Percentiles rank a stretch among this genome's conserved stretches.
Evolutionary conservation across 805 yeast genomes (phyloP).

Genomic region (Lachancea quebecensis): DNA sequence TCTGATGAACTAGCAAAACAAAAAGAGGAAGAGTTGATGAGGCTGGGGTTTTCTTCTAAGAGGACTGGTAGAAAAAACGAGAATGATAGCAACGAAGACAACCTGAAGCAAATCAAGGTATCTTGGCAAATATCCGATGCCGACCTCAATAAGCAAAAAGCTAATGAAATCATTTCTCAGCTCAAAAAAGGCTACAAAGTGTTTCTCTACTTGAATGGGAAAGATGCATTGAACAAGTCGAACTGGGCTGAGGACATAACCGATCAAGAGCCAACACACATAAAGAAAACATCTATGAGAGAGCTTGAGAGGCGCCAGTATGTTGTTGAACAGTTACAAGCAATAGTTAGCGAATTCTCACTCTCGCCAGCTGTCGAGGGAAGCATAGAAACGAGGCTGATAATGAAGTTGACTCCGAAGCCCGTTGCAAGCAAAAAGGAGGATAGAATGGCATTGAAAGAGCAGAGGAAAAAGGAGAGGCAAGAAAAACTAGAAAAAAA

Average conservation of each 20-base stretch:
- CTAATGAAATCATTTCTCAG: conserved; percentile 41
- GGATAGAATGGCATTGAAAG: conserved; percentile 30
- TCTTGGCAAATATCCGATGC: conserved; percentile 52
- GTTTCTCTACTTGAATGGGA: conserved; percentile 37
- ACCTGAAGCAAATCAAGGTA: conserved; percentile 42
- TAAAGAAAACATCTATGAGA: conserved; percentile 20
- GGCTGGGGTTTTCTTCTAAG: conserved; percentile 15
- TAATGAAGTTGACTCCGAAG: conserved; percentile 24
- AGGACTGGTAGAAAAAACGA: conserved; percentile 10
- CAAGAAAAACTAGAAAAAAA: conserved; percentile 29
- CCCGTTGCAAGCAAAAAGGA: conserved; percentile 14
- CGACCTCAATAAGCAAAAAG: conserved; percentile 48
- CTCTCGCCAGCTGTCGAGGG: conserved; percentile 27
- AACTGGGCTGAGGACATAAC: conserved; percentile 27
- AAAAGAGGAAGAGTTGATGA: conserved; percentile 22
- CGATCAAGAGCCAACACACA: conserved; percentile 4
- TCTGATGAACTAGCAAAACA: conserved; percentile 23
- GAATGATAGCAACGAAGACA: conserved; percentile 20
- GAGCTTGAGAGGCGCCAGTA: conserved; percentile 33
- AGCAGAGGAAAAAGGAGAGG: conserved; percentile 31
- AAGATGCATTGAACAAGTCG: conserved; percentile 17
- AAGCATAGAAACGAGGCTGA: conserved; percentile 21
- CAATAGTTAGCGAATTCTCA: conserved; percentile 23
- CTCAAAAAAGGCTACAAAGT: conserved; percentile 40
- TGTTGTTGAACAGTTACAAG: conserved; percentile 27